Evolutionary conservation across 1,284 basidiomycete species (phyloP).

Genomic region (Cryptococcus sp.): DNA sequence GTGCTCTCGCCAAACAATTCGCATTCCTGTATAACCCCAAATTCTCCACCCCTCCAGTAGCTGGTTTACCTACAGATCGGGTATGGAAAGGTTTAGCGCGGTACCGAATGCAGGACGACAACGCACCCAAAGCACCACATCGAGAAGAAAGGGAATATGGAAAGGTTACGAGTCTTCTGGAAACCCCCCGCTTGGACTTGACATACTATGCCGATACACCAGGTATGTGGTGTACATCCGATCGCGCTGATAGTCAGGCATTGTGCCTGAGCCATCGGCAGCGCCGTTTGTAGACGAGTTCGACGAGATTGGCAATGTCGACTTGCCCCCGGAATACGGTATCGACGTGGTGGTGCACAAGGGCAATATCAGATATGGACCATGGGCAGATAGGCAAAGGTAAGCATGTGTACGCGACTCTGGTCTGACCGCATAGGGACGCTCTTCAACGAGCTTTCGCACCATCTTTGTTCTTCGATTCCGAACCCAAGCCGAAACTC

Average conservation of each 20-base stretch:
- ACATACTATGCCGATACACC: conserved; percentile 76
- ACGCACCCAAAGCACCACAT: conserved; percentile 16
- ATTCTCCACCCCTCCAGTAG: conserved; percentile 40
- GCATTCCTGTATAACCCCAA: conserved; percentile 41
- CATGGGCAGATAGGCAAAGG: conserved; percentile 92
- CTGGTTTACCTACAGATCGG: conserved; percentile 41
- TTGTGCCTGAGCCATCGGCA: conserved; percentile 45
- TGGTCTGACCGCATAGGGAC: conserved; percentile 55
- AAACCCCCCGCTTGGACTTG: conserved; percentile 71
- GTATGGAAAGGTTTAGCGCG: conserved; percentile 56
- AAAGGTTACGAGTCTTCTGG: conserved; percentile 77
- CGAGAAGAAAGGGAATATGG: conserved; percentile 70
- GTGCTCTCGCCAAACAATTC: conserved; percentile 39
- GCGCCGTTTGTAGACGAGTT: conserved; percentile 54
- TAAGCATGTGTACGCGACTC: conserved; percentile 38
- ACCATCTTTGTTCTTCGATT: conserved; percentile 72
- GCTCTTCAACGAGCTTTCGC: conserved; percentile 79
- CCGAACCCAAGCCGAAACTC: conserved; percentile 61
- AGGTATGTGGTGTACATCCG: conserved; percentile 26
- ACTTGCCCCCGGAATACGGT: conserved; percentile 87
- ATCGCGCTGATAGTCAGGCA: conserved; percentile 52
- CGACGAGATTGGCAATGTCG: conserved; percentile 81
- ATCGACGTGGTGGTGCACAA: conserved; percentile 76
- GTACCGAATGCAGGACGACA: conserved; percentile 46
- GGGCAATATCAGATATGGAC: conserved; percentile 78